Conservation (phyloP, 106 monocot genomes). For the Phalaenopsis equestris region DNA sequence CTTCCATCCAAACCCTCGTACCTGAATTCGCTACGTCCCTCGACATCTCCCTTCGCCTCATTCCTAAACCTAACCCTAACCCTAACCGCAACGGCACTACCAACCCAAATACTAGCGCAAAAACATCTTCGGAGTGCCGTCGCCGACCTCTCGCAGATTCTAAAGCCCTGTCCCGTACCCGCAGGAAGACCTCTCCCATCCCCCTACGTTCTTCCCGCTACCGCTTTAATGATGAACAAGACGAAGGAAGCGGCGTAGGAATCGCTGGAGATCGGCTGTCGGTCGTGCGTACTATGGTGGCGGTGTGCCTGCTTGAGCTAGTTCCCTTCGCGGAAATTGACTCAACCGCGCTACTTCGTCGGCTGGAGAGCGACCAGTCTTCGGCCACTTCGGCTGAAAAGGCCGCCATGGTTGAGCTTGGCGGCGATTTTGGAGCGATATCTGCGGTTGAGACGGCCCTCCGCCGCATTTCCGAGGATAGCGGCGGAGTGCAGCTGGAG, state of each 20-base stretch:
- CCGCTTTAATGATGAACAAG: background rate
- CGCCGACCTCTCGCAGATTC: constrained; percentile 14
- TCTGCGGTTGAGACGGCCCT: constrained; percentile 67
- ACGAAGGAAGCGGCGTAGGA: constrained; percentile 4
- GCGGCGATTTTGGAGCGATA: constrained; percentile 53
- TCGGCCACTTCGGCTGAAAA: constrained; percentile 51
- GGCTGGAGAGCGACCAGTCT: constrained; percentile 56
- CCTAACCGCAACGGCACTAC: constrained; percentile 15
- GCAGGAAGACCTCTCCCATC: constrained; percentile 7
- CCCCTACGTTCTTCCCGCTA: constrained; percentile 4
- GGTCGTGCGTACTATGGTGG: constrained; percentile 76
- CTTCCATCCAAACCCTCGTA: constrained; percentile 53
- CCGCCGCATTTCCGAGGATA: constrained; percentile 60
- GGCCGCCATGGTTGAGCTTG: constrained; percentile 61
- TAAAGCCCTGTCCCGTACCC: constrained; percentile 13
- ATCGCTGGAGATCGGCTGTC: constrained; percentile 35
- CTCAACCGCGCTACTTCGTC: constrained; percentile 52
- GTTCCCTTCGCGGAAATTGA: constrained; percentile 80
- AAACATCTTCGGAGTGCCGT: constrained; percentile 16
- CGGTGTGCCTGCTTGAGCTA: constrained; percentile 82
- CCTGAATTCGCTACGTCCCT: constrained; percentile 70
- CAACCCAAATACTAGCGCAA: constrained; percentile 1
- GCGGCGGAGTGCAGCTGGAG: constrained; percentile 67
- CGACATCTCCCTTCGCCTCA: constrained; percentile 61
- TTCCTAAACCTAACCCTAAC: constrained; percentile 40